Base-by-base conservation (phyloP, 805 yeast genomes). In the Cyberlindnera xylosilytica region DNA sequence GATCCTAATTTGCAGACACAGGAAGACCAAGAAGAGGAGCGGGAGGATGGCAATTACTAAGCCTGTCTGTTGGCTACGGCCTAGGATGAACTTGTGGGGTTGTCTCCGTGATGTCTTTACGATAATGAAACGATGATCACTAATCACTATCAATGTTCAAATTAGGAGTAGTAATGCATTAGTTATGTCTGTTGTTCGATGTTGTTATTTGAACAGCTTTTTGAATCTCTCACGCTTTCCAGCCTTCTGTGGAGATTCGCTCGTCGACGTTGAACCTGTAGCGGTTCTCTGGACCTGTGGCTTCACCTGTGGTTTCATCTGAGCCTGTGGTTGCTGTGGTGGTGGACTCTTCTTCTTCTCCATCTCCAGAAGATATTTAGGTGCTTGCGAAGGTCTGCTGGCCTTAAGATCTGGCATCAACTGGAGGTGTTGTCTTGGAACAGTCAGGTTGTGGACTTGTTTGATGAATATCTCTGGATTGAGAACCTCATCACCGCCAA, bases 401-500 rank as follows among this genome's bases (percentile, higher is more conserved):
- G 48, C 52, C 31, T 50, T 52, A 36, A 45, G 42, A 52, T 72
- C 76, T 36, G 66, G 60, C 20, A 56, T 57, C 38, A 79, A 62
- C 20, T 69, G 64, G 44, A 81, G 60, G n/a, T 65, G 65, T 7
- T 54, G 60, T 41, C 79, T 63, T 5, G 63, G 61, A 15, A 53
- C 54, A 2, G 63, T 57, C 18, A 73, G 51, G 39, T 61, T 60
- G 38, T 65, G 65, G 4, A 72, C 57, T 39, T 70, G 63, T 36
- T 64, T 59, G 50, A 73, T 49, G 35, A 68, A 70, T 6, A 62
- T 51, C 2, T 53, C 37, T 5, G 87, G 85, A 9, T 79, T 78
- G 46, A 87, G 64, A 2, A 87, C 63, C 40, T 83, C 79, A 58
- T 86, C 95, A 12, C 90, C 79, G 0, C 98, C 98, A 44, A 91